These are phyloP conservation scores for Serendipita sp. DNA, from an alignment of 768 basidiomycete species.

Conservation along the genomic window DNA sequence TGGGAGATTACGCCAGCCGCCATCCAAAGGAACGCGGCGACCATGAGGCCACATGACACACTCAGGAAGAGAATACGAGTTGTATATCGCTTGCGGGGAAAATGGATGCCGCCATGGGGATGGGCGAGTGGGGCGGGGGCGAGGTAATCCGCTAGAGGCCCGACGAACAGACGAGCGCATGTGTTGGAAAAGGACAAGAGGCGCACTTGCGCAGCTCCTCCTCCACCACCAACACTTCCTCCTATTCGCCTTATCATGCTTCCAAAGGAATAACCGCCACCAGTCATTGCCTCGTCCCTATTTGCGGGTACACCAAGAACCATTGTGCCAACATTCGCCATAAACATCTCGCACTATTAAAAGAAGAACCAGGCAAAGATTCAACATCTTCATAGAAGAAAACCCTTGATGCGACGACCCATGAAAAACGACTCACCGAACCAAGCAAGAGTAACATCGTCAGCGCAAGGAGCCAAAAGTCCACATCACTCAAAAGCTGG, in stretches of 20 bases:
- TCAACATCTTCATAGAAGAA: constrained; percentile 49
- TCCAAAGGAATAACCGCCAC: constrained; percentile 28
- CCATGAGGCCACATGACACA: constrained; percentile 31
- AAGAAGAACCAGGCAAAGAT: background rate
- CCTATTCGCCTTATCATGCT: too few relatives aligned
- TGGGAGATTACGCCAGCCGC: constrained; percentile 32
- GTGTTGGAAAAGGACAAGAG: constrained; percentile 60
- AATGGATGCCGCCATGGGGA: constrained; percentile 23
- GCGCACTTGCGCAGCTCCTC: constrained; percentile 36
- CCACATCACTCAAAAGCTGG: constrained; percentile 35
- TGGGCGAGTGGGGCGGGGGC: constrained; percentile 42
- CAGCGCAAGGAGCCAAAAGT: constrained; percentile 50
- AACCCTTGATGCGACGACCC: background rate
- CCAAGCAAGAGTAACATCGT: constrained; percentile 44
- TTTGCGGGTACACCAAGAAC: constrained; percentile 41
- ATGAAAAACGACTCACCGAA: constrained; percentile 32
- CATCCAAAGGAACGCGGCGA: constrained; percentile 41
- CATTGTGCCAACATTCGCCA: constrained; percentile 69
- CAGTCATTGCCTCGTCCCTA: constrained; percentile 16
- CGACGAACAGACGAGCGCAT: constrained; percentile 46
- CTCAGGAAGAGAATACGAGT: constrained; percentile 50
- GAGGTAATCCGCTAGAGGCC: constrained; percentile 55
- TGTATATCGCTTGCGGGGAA: constrained; percentile 35
- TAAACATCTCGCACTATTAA: constrained; percentile 24
- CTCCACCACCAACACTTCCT: too few relatives aligned